phyloP scores from a whole-genome alignment of 225 moss, liverwort and hornwort species.

The Bryoerythrophyllum caledonicum region DNA sequence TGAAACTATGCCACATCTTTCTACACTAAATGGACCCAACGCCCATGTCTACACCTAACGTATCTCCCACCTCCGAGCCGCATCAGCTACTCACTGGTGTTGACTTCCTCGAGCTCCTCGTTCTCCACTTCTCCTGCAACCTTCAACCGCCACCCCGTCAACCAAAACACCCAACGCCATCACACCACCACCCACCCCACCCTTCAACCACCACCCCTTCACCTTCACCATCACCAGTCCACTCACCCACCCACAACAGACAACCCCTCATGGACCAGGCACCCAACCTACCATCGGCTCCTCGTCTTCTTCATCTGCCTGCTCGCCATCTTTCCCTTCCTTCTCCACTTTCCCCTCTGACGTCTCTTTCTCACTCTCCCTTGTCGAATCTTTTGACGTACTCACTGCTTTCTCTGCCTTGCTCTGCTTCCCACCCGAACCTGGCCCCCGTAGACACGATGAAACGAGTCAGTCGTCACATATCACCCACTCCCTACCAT shows the following conservation, averaged over 20 bases:
- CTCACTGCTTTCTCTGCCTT: constrained; percentile 50
- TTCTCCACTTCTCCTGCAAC: constrained; percentile 58
- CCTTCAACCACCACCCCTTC: constrained; percentile 19
- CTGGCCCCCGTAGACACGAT: constrained; percentile 4
- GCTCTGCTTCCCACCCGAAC: constrained; percentile 42
- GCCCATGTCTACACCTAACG: constrained; percentile 10
- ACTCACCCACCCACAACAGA: not conserved
- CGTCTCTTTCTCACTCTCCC: constrained; percentile 41
- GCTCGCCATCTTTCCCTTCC: constrained; percentile 32
- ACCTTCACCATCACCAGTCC: not conserved
- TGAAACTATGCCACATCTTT: constrained; percentile 34
- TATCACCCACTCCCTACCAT: not conserved
- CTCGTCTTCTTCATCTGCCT: constrained; percentile 33
- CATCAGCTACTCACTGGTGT: constrained; percentile 41
- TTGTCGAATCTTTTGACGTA: constrained; percentile 37
- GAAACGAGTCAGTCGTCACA: not conserved
- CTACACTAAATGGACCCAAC: constrained; percentile 30
- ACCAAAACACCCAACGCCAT: not conserved
- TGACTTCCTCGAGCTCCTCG: constrained; percentile 36
- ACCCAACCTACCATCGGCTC: constrained; percentile 49
- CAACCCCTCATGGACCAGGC: not conserved
- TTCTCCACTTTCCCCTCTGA: constrained; percentile 29
- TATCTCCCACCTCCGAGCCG: constrained; percentile 14
- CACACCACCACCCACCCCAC: not conserved
- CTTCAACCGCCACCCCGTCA: constrained; percentile 20